These are phyloP conservation scores for Hyphodiscus sp. DNA, from an alignment of 2,329 filamentous ascomycete species.

Conservation along the genomic window DNA sequence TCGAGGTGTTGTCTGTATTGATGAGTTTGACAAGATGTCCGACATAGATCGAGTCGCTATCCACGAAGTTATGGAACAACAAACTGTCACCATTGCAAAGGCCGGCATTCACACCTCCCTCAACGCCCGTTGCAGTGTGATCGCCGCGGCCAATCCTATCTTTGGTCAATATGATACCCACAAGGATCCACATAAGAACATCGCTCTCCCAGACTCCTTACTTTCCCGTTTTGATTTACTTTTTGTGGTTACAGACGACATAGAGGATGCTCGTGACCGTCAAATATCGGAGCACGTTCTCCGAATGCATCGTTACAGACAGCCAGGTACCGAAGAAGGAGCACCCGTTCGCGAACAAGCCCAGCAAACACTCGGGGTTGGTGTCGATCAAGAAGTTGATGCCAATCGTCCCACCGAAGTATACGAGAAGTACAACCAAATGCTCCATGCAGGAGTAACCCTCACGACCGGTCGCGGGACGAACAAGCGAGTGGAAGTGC, in stretches of 20 bases:
- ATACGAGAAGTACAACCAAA: conserved; percentile 92
- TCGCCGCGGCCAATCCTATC: conserved; percentile 94
- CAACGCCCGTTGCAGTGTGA: conserved; percentile 92
- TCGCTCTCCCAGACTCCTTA: conserved; percentile 91
- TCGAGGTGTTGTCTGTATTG: conserved; percentile 95
- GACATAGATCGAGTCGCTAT: conserved; percentile 97
- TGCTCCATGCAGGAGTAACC: conserved; percentile 89
- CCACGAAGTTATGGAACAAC: conserved; percentile 99
- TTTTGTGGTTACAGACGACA: conserved; percentile 96
- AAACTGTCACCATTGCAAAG: conserved; percentile 98
- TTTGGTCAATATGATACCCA: conserved; percentile 98
- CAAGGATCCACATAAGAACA: conserved; percentile 98
- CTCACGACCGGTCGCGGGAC: conserved; percentile 67
- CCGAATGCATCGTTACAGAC: conserved; percentile 93
- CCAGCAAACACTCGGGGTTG: conserved; percentile 79
- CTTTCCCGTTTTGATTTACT: conserved; percentile 97
- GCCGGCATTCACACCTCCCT: conserved; percentile 96
- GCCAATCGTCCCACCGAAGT: conserved; percentile 76
- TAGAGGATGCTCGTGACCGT: conserved; percentile 86
- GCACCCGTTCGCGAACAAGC: conserved; percentile 86
- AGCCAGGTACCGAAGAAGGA: conserved; percentile 88
- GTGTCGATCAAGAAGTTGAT: conserved; percentile 69
- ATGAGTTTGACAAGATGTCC: conserved; percentile 99
- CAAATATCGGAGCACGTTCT: conserved; percentile 94
- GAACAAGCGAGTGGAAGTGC: conserved; percentile 73